A percentile compares a stretch with the other conserved stretches of the same genome.
Conservation (phyloP, 2,329 filamentous ascomycete genomes). For the Colletotrichum neosansevieriae region DNA sequence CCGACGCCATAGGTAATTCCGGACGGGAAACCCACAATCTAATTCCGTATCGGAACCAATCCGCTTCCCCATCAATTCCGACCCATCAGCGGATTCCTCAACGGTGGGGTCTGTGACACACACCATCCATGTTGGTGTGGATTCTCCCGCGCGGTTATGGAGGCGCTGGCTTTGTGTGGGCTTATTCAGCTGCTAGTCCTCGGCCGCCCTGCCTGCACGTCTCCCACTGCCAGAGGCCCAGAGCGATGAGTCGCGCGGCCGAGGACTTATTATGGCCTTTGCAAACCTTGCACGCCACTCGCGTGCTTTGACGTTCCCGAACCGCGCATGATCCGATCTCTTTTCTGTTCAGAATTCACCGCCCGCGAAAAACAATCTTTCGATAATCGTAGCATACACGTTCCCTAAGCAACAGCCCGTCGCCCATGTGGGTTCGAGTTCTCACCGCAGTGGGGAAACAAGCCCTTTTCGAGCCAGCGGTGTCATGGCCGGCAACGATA, state of each 20-base stretch:
- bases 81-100: too few relatives aligned
- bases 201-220: neutral
- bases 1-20: neutral
- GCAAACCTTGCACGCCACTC: neutral
- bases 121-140: constrained; percentile 10
- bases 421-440: constrained; percentile 1
- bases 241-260: constrained; percentile 1
- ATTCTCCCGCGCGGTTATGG: constrained; percentile 36
- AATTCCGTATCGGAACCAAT: constrained; percentile 6
- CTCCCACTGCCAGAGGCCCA: too few relatives aligned
- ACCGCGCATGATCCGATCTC: constrained; percentile 5
- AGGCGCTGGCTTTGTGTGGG: neutral
- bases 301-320: constrained; percentile 5
- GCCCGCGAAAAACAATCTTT: neutral
- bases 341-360: neutral
- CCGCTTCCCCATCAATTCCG: neutral
- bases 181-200: constrained; percentile 36
- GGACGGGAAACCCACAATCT: neutral
- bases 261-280: neutral
- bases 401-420: neutral
- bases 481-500: neutral
- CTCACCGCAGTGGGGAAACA: constrained; percentile 3
- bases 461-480: neutral
- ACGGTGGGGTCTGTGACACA: neutral
- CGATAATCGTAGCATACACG: neutral